Base-by-base conservation (phyloP, 257 asterid species). In the Phtheirospermum japonicum region DNA sequence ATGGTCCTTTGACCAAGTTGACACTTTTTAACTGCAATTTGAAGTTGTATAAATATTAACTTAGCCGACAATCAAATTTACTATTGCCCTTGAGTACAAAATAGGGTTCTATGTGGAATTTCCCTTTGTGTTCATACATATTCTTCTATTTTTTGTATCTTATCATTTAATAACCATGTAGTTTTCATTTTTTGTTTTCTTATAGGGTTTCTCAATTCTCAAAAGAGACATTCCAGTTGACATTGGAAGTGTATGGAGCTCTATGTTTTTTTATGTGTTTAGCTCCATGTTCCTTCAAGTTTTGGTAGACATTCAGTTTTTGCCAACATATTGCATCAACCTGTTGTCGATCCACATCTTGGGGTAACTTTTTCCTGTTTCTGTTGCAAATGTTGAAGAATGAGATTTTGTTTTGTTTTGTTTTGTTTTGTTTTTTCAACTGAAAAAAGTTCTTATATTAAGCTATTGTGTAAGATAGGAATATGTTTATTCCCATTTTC, bases 271-370 rank as follows among this genome's bases (percentile, higher is more conserved):
- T 66, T 91, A 86, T 62, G 61, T 86, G 67, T 83, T 86, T 61
- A 84, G 90, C 78, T 91, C 72, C 98, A 91, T 3, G 75, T 86
- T 61, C 96, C 98, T 46, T 68, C 88, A 75, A 91, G 98, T 71
- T 91, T 78, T 65, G 98, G 98, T 6, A 94, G 96, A 65, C 62
- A 84, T 43, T 80, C 98, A 56, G 77, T 73, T 18, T 77, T 82
- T 64, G 77, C 84, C 76, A 80, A 73, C 61, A 49, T 81, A 63
- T n/a, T 84, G 74, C 85, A 81, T 64, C 85, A 78, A 64, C 76
- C 77, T 48, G 76, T 71, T 67, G 88, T 84, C 14, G 63, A 74
- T 64, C 85, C 93, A n/a, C 84, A 88, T 61, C 55, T 57, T 13
- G 73, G 76, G 83, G 97, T 82, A 60, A 59, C 16, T 43, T 63